Evolutionary conservation across 495 filamentous ascomycete genomes (phyloP).

Genomic region (Penicillium ochrochloron): DNA sequence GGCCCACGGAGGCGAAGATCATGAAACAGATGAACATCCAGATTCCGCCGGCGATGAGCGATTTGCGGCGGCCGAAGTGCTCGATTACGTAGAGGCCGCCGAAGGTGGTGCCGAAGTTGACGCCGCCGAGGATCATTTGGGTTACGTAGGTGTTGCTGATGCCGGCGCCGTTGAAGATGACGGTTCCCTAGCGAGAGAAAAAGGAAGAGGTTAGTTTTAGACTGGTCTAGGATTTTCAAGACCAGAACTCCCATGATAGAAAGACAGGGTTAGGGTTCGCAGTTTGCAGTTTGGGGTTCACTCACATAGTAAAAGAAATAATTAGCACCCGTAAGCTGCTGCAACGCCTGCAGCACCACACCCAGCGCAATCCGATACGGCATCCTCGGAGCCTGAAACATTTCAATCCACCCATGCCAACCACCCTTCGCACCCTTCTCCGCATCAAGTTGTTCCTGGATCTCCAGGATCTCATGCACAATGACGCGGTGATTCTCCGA

Average conservation of each 20-base stretch:
- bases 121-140: conserved; percentile 71
- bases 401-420: conserved; percentile 40
- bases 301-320: conserved; percentile 77
- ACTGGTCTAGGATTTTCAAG: neutral
- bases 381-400: conserved; percentile 71
- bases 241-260: no score
- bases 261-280: no score
- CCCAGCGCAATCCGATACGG: conserved; percentile 69
- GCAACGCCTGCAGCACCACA: conserved; percentile 60
- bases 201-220: neutral
- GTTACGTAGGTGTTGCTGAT: conserved; percentile 69
- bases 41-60: conserved; percentile 65
- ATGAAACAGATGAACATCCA: conserved; percentile 75
- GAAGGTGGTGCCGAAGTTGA: conserved; percentile 75
- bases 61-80: conserved; percentile 66
- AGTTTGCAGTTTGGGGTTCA: neutral
- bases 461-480: conserved; percentile 67
- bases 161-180: conserved; percentile 69
- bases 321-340: conserved; percentile 47
- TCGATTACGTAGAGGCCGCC: conserved; percentile 72
- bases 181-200: conserved; percentile 55
- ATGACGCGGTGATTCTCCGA: conserved; percentile 63
- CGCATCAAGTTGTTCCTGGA: conserved; percentile 57
- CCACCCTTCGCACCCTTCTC: conserved; percentile 54
- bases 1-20: conserved; percentile 71